These are phyloP conservation scores for Penstemon barbatus DNA, from an alignment of 257 asterid species.

Conservation along the genomic window DNA sequence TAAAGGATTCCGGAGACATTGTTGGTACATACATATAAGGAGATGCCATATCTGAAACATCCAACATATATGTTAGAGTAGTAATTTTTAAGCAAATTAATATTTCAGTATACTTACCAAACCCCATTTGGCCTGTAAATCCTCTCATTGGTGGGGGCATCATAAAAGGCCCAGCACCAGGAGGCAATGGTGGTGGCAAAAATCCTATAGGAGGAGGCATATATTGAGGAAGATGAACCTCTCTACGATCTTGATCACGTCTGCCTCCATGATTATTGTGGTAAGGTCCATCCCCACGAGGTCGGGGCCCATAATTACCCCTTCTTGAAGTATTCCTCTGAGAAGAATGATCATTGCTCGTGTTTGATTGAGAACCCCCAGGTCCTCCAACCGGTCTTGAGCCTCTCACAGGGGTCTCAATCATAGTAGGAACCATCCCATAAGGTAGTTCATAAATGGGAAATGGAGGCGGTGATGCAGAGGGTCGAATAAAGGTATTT, in stretches of 20 bases:
- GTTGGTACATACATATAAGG: constrained; percentile 48
- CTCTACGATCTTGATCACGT: constrained; percentile 73
- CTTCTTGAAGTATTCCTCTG: constrained; percentile 59
- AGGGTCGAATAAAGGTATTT: constrained; percentile 48
- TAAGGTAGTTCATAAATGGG: constrained; percentile 39
- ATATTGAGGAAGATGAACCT: constrained; percentile 54
- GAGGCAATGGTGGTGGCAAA: constrained; percentile 57
- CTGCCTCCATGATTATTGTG: constrained; percentile 69
- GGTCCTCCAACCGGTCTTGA: constrained; percentile 53
- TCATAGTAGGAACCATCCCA: constrained; percentile 51
- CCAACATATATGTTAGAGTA: constrained; percentile 23
- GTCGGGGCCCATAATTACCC: constrained; percentile 61
- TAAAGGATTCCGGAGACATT: constrained; percentile 56
- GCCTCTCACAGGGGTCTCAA: constrained; percentile 54
- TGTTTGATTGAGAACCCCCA: constrained; percentile 44
- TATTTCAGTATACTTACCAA: constrained; percentile 47
- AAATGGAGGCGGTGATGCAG: constrained; percentile 49
- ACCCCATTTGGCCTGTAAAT: constrained; percentile 54
- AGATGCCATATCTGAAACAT: constrained; percentile 58
- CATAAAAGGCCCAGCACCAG: constrained; percentile 53
- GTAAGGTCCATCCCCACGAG: constrained; percentile 74
- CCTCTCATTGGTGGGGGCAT: constrained; percentile 55
- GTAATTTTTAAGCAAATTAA: constrained; percentile 1
- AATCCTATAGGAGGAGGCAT: constrained; percentile 54
- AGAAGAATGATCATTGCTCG: constrained; percentile 53